Base-by-base conservation (phyloP, 345 rosid species). In the Capsella bursapastoris region DNA sequence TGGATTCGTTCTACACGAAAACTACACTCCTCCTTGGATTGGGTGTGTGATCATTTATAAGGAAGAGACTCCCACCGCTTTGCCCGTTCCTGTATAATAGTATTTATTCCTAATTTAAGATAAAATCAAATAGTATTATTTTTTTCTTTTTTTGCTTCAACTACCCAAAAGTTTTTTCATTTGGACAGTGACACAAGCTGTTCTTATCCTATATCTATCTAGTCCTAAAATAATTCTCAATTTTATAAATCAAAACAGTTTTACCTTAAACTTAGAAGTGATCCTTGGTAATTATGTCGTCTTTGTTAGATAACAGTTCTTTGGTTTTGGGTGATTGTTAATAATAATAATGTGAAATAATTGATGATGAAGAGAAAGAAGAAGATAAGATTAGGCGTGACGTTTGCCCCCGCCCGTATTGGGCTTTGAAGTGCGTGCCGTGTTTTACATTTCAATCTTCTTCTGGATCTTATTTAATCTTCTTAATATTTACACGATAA, bases 381-480 rank as follows among this genome's bases (percentile, higher is more conserved):
- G 57, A 53, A 51, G 75, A 76, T 76, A 70, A 70, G 75, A 64
- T 76, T 38, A 47, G 66, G 66, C 71, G 61, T 70, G 70, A 69
- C 74, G 79, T 63, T 49, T 63, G 44, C 16, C 32, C 74, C 71
- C 79, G 59, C 65, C 79, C 71, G 75, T 62, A 45, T 55, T 76
- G 53, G 66, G 31, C 71, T 70, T 76, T 70, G 71, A 70, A 47
- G 0, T 70, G 71, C 60, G 80, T 76, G 79, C 79, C 79, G 69
- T 68, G 56, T 68, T 25, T 22, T 50, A 25, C 64, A 43, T 68
- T 66, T 64, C 6, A 37, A 61, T 28, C 60, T 66, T 58, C 59
- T 2, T 34, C 37, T 48, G 6, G 27, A 66, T 49, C 37, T 37
- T 28, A 22, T 22, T 22, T 8, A 51, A 22, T 9, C 4, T 48